Evolutionary conservation across 257 asterid species (phyloP).

Genomic region (Voacanga thouarsii): DNA sequence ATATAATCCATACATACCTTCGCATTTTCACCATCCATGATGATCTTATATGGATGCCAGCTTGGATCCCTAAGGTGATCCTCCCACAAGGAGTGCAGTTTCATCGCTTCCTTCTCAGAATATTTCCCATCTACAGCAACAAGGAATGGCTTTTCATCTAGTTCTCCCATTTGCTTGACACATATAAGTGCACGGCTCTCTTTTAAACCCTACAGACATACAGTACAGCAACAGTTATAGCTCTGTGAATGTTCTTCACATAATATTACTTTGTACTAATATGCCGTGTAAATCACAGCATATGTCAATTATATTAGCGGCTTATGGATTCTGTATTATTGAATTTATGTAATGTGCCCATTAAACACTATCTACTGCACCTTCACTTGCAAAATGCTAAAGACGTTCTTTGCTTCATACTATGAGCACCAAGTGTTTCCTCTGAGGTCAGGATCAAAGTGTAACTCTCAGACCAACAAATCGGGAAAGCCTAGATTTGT

Average conservation of each 20-base stretch:
- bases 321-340: background rate
- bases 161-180: conserved; percentile 76
- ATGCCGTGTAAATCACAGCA: background rate
- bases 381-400: background rate
- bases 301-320: background rate
- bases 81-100: conserved; percentile 56
- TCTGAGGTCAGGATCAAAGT: background rate
- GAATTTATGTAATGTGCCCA: background rate
- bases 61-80: conserved; percentile 62
- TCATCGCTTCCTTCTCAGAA: conserved; percentile 27
- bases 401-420: background rate
- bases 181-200: conserved; percentile 48
- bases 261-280: background rate
- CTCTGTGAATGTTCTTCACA: background rate
- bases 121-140: conserved; percentile 36
- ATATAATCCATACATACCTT: conserved; percentile 38
- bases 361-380: background rate
- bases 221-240: background rate
- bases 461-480: background rate
- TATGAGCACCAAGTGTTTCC: background rate
- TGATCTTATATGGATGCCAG: conserved; percentile 75
- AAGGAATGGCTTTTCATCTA: conserved; percentile 50
- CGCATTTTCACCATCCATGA: conserved; percentile 42
- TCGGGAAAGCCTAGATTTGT: background rate
- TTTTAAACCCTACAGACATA: conserved; percentile 32